Evolutionary conservation across 1,139 yeast genomes (phyloP).

Genomic region (Candida sojae): DNA sequence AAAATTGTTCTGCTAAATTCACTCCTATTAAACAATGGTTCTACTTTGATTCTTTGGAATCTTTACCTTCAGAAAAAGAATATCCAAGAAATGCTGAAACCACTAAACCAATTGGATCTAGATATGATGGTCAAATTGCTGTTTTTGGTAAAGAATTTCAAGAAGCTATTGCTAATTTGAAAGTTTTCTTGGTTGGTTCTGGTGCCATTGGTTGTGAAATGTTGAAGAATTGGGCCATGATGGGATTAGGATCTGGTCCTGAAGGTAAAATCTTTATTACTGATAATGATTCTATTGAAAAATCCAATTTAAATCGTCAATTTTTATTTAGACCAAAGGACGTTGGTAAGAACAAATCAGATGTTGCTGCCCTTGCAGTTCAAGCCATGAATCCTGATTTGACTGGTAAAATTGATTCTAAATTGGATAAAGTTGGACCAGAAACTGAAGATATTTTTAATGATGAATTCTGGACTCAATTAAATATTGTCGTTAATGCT

Average conservation of each 20-base stretch:
- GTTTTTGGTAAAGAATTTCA: conserved; percentile 86
- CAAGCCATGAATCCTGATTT: conserved; percentile 83
- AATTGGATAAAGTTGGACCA: conserved; percentile 85
- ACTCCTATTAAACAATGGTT: conserved; percentile 88
- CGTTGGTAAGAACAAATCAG: conserved; percentile 90
- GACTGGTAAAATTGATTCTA: conserved; percentile 71
- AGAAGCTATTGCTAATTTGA: conserved; percentile 69
- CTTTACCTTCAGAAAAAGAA: conserved; percentile 64
- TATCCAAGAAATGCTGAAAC: conserved; percentile 69
- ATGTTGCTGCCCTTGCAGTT: conserved; percentile 87
- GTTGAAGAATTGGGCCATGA: conserved; percentile 96
- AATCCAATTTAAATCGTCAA: conserved; percentile 93
- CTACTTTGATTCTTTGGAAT: conserved; percentile 92
- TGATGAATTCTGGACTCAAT: conserved; percentile 80
- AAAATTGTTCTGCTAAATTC: conserved; percentile 93
- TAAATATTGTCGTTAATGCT: conserved; percentile 94
- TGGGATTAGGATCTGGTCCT: conserved; percentile 94
- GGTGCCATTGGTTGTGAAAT: conserved; percentile 99
- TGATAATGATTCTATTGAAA: conserved; percentile 94
- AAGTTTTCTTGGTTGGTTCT: conserved; percentile 90
- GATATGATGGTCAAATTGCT: conserved; percentile 93
- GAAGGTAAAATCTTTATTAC: conserved; percentile 83
- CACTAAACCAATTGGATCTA: conserved; percentile 72
- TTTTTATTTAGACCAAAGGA: conserved; percentile 92
- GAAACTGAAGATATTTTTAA: conserved; percentile 89